These are phyloP conservation scores for Pseudopithomyces maydicus DNA, from an alignment of 2,329 filamentous ascomycete species.

Conservation along the genomic window DNA sequence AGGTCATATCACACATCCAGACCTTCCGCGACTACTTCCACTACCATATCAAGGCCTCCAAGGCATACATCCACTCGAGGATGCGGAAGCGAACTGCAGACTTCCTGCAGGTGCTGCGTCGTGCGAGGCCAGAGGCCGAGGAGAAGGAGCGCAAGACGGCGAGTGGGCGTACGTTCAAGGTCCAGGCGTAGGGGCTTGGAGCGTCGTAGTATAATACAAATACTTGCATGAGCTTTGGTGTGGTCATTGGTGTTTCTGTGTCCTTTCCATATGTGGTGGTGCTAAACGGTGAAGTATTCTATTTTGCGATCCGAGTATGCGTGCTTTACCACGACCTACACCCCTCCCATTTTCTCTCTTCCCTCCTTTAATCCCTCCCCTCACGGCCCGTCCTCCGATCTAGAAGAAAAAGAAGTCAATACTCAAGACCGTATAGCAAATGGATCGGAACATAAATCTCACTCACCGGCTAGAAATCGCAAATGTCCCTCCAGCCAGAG, in stretches of 20 bases:
- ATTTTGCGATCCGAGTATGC: no score
- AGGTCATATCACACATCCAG: conserved; percentile 98
- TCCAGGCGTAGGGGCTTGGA: conserved; percentile 51
- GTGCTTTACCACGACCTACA: no score
- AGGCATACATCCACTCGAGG: conserved; percentile 97
- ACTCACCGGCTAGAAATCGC: not conserved
- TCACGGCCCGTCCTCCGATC: no score
- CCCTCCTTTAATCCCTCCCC: no score
- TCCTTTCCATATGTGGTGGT: no score
- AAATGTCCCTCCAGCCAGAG: not conserved
- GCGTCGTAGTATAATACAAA: not conserved
- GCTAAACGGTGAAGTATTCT: no score
- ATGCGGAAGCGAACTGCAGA: conserved; percentile 98
- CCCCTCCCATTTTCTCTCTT: no score
- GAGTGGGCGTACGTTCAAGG: conserved; percentile 87
- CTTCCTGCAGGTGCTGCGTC: conserved; percentile 97
- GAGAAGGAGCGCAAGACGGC: conserved; percentile 99
- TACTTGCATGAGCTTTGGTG: no score
- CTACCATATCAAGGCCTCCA: conserved; percentile 99
- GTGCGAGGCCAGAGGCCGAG: conserved; percentile 92
- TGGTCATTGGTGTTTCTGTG: not conserved
- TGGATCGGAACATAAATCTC: no score
- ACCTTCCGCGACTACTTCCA: conserved; percentile 99
- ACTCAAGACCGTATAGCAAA: no score
- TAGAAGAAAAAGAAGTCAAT: no score